Percentiles rank a stretch among this genome's conserved stretches.
Conservation (phyloP, 352 stramenopile genomes). For the Globisporangium sylvaticum region DNA sequence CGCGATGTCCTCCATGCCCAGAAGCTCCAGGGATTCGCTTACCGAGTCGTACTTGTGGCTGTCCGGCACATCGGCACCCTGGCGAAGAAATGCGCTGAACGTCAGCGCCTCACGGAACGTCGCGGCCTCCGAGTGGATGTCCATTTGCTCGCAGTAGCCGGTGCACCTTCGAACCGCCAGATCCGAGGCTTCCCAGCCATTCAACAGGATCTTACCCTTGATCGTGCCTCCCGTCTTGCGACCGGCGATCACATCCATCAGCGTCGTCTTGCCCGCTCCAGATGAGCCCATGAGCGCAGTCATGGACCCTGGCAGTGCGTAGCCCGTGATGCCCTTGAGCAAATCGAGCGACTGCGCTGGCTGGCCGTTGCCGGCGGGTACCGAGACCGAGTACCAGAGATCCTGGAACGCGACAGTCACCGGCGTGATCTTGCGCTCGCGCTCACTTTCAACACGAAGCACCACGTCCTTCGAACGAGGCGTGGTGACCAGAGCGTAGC, state of each 20-base stretch:
- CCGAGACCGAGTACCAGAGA: slow-evolving; percentile 53
- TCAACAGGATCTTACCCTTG: slow-evolving; percentile 61
- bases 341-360: slow-evolving; percentile 33
- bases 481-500: slow-evolving; percentile 26
- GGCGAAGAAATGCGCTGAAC: slow-evolving; percentile 89
- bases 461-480: slow-evolving; percentile 22
- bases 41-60: slow-evolving; percentile 51
- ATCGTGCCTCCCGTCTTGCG: slow-evolving; percentile 83
- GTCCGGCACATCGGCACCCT: slow-evolving; percentile 31
- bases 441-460: slow-evolving; percentile 24
- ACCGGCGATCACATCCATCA: slow-evolving; percentile 94
- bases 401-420: slow-evolving; percentile 56
- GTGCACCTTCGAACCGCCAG: slow-evolving; percentile 54
- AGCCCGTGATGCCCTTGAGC: slow-evolving; percentile 57
- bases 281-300: slow-evolving; percentile 71
- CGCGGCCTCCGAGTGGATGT: slow-evolving; percentile 85
- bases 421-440: slow-evolving; percentile 25
- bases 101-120: slow-evolving; percentile 91
- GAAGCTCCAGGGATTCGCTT: slow-evolving; percentile 48
- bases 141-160: slow-evolving; percentile 85
- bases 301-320: slow-evolving; percentile 49
- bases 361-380: slow-evolving; percentile 29
- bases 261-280: slow-evolving; percentile 90
- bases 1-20: slow-evolving; percentile 51
- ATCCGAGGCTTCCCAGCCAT: slow-evolving; percentile 46